Evolutionary conservation across 1,284 basidiomycete genomes (phyloP).

Genomic region (Porogramme epimiltina): DNA sequence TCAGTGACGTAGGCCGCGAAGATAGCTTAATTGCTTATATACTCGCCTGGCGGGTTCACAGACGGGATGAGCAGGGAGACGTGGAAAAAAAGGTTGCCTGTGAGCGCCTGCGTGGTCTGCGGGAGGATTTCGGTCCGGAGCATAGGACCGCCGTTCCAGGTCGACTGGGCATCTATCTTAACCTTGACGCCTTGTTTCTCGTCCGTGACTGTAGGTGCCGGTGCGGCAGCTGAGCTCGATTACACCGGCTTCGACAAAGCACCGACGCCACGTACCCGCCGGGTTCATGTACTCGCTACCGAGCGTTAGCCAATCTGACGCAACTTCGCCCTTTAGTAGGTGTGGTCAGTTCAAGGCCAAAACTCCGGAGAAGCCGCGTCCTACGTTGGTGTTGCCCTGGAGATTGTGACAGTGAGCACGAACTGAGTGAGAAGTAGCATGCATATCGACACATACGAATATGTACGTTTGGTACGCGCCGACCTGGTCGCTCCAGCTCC

Average conservation of each 20-base stretch:
- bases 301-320: constrained; percentile 29
- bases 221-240: no score
- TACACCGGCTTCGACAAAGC: no score
- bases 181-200: constrained; percentile 30
- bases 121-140: constrained; percentile 30
- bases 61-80: constrained; percentile 30
- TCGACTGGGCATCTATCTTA: constrained; percentile 26
- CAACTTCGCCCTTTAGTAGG: constrained; percentile 23
- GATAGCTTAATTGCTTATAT: neutral
- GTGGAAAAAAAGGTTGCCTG: constrained; percentile 28
- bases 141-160: constrained; percentile 31
- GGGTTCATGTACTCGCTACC: constrained; percentile 28
- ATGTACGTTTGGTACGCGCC: constrained; percentile 31
- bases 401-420: neutral
- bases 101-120: constrained; percentile 26
- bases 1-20: neutral
- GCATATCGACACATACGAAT: constrained; percentile 19
- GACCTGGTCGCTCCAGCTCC: constrained; percentile 31
- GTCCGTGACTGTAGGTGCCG: constrained; percentile 9
- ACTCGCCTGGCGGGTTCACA: constrained; percentile 27
- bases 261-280: constrained; percentile 17
- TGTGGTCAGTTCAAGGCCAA: no score
- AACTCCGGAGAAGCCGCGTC: no score
- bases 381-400: constrained; percentile 26
- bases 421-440: constrained; percentile 2